These are phyloP conservation scores for Coniosporium apollinis DNA, from an alignment of 495 filamentous ascomycete genomes.

Conservation along the genomic window DNA sequence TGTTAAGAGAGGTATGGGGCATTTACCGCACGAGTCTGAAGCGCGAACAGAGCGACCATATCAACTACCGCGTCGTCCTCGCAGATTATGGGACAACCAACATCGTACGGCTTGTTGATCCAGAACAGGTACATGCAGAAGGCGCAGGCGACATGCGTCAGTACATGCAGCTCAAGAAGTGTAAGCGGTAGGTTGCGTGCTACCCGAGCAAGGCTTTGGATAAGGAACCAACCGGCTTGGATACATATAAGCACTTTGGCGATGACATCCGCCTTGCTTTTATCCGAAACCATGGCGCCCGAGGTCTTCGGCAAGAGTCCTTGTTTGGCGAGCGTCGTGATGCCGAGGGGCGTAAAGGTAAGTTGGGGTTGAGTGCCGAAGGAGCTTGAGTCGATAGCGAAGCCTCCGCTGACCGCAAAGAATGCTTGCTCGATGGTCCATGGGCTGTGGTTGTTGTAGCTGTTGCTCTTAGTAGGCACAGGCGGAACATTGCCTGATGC, in stretches of 20 bases:
- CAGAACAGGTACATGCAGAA: conserved; percentile 24
- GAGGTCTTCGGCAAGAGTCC: conserved; percentile 9
- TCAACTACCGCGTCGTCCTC: conserved; percentile 4
- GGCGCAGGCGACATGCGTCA: conserved; percentile 22
- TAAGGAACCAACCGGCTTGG: conserved; percentile 25
- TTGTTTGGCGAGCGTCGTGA: conserved; percentile 11
- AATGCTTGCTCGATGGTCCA: conserved; percentile 12
- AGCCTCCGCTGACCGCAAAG: conserved; percentile 10
- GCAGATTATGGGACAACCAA: conserved; percentile 1
- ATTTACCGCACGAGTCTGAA: too few relatives aligned
- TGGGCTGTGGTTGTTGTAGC: too few relatives aligned
- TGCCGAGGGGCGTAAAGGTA: conserved; percentile 16
- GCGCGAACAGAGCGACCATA: conserved; percentile 4
- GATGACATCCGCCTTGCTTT: conserved; percentile 20
- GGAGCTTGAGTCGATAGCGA: conserved; percentile 3
- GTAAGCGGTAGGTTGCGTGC: conserved; percentile 15
- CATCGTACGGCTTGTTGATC: conserved; percentile 24
- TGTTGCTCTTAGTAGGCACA: too few relatives aligned
- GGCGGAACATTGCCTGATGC: too few relatives aligned
- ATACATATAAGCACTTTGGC: conserved; percentile 22
- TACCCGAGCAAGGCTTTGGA: conserved; percentile 18
- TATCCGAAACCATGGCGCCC: conserved; percentile 10
- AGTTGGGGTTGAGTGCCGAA: neutral
- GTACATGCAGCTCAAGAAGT: conserved; percentile 22
- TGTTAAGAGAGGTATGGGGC: too few relatives aligned